A percentile compares a stretch with the other conserved stretches of the same genome.
Evolutionary conservation across 345 rosid genomes (phyloP).

Genomic region (Kernera saxatilis): DNA sequence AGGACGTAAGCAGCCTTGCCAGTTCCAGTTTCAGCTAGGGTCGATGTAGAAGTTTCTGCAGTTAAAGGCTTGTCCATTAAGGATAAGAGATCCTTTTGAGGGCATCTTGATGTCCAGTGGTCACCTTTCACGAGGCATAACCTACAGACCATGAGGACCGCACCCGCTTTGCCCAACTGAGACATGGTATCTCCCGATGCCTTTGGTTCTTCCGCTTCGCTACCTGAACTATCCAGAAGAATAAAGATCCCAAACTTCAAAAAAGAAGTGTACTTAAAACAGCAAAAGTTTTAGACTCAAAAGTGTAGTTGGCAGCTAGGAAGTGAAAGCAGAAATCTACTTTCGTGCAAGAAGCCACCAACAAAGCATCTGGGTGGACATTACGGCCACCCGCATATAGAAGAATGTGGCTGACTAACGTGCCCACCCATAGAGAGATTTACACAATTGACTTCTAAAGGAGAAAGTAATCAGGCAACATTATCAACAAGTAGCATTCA

Average conservation of each 20-base stretch:
- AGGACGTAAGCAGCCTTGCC: conserved; percentile 48
- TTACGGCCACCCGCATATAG: conserved; percentile 26
- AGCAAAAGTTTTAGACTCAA: neutral
- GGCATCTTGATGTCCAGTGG: conserved; percentile 66
- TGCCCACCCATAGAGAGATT: conserved; percentile 16
- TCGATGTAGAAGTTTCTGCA: conserved; percentile 29
- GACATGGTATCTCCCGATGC: conserved; percentile 43
- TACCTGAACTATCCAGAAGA: conserved; percentile 27
- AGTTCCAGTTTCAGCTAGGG: conserved; percentile 10
- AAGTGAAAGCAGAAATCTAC: conserved; percentile 27
- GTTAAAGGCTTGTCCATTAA: conserved; percentile 38
- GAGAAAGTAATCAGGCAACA: neutral
- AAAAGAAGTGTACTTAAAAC: neutral
- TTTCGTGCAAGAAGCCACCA: conserved; percentile 16
- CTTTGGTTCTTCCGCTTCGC: conserved; percentile 39
- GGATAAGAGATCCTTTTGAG: conserved; percentile 56
- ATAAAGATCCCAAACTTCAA: neutral
- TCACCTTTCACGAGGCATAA: conserved; percentile 62
- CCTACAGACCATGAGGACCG: conserved; percentile 58
- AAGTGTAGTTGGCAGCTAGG: conserved; percentile 20
- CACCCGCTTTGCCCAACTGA: conserved; percentile 42
- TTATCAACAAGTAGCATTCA: too few relatives aligned
- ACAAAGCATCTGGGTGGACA: conserved; percentile 26
- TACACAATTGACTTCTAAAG: neutral
- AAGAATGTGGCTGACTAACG: conserved; percentile 25